Base-by-base conservation (phyloP, 2,329 filamentous ascomycete species). In the Trichophyton simii region DNA sequence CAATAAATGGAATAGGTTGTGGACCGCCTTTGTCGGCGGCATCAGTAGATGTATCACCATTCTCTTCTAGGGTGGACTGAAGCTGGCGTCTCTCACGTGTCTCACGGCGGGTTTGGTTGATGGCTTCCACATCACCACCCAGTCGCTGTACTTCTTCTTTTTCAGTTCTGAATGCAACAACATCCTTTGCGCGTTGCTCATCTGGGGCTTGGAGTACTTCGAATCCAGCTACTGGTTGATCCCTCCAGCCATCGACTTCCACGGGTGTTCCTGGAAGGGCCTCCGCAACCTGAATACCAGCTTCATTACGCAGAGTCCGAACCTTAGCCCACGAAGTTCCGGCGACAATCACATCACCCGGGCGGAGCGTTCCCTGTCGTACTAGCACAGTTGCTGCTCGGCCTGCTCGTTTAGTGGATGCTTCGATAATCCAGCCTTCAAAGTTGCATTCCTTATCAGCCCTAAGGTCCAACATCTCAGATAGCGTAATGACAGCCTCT, bases 381-480 rank as follows among this genome's bases (percentile, higher is more conserved):
- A 99, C 86, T 4, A 99, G 84, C 0, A 96, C 83, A 0, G 94
- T 96, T 3, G 94, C 94, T 8, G 89, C 87, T 66, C 89, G 89
- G 44, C 94, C 94, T 44, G 86, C 83, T 18, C 84, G 82, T 76
- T 95, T 96, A 15, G 95, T 88, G 60, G 88, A 89, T 46, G 89
- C 90, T 77, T 99, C 94, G 4, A 99, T 82, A 18, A 99, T 82
- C 89, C 91, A 96, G 15, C 94, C 94, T 76, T 99, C 94, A 6
- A 87, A 89, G 70, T 83, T 82, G 20, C 90, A 88, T 64, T 88
- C 82, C 0, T 73, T 73, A 67, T 95, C 89, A 31, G 92, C 89
- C 54, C 92, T 87, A 69, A 95, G 87, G 68, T 99, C 94, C 11
- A 96, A 82, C 66, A 97, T 85, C 71, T 99, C 94, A 1, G 91